A percentile compares a stretch with the other conserved stretches of the same genome.
Conservation (phyloP, 164 flowering plant genomes). For the Malania oleifera region DNA sequence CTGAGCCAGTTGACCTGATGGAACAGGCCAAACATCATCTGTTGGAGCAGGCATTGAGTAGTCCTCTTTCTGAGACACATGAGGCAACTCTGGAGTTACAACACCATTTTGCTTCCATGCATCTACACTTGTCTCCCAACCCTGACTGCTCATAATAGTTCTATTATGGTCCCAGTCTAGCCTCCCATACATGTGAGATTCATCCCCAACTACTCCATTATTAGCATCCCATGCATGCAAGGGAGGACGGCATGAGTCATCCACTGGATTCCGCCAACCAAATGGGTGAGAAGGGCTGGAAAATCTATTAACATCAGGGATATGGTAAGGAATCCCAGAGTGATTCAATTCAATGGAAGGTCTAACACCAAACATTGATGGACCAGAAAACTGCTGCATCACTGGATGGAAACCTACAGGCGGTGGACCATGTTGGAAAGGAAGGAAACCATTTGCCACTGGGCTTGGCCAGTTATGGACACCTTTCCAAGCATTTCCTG, state of each 20-base stretch:
- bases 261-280: slow-evolving; percentile 74
- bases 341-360: slow-evolving; percentile 71
- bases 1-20: slow-evolving; percentile 20
- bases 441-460: slow-evolving; percentile 65
- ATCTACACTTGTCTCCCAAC: slow-evolving; percentile 58
- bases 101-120: slow-evolving; percentile 60
- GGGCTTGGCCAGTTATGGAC: slow-evolving; percentile 75
- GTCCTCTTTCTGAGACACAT: slow-evolving; percentile 46
- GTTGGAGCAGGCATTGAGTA: slow-evolving; percentile 16
- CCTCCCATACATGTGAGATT: slow-evolving; percentile 52
- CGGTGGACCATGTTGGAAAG: slow-evolving; percentile 75
- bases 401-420: slow-evolving; percentile 61
- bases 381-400: slow-evolving; percentile 61
- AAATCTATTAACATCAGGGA: slow-evolving; percentile 70
- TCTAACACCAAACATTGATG: slow-evolving; percentile 70
- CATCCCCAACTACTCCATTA: slow-evolving; percentile 60
- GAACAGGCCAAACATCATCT: slow-evolving; percentile 38
- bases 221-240: slow-evolving; percentile 79
- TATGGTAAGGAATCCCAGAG: slow-evolving; percentile 57
- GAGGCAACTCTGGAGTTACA: slow-evolving; percentile 33
- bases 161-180: slow-evolving; percentile 71
- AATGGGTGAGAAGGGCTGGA: slow-evolving; percentile 59
- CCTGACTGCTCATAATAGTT: slow-evolving; percentile 36
- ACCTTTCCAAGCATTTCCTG: slow-evolving; percentile 73
- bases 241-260: slow-evolving; percentile 53